These are phyloP conservation scores for Teratosphaeria destructans DNA, from an alignment of 2,329 filamentous ascomycete species.

Conservation along the genomic window DNA sequence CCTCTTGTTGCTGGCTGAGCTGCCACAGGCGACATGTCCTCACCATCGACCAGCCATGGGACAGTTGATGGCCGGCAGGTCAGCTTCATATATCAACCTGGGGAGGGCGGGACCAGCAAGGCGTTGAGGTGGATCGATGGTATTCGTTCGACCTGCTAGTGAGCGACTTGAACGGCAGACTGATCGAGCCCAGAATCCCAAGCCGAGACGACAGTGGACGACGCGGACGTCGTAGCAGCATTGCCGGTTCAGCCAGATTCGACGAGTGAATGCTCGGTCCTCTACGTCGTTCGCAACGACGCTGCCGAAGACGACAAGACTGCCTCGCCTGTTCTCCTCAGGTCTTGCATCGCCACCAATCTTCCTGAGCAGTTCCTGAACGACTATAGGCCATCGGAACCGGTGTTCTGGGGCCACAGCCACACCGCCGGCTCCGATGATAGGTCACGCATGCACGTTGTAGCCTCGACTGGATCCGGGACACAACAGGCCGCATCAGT, in stretches of 20 bases:
- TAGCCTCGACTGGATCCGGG: conserved; percentile 37
- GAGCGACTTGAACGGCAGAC: background rate
- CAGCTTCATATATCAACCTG: conserved; percentile 16
- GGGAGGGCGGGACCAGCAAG: conserved; percentile 8
- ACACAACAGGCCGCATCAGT: conserved; percentile 31
- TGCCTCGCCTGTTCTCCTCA: conserved; percentile 12
- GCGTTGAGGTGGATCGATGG: conserved; percentile 15
- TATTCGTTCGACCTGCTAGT: background rate
- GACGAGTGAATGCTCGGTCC: conserved; percentile 11
- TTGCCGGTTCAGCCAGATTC: conserved; percentile 11
- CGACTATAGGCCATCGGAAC: conserved; percentile 10
- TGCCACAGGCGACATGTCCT: background rate
- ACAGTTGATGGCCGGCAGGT: conserved; percentile 17
- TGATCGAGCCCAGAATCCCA: background rate
- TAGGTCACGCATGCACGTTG: conserved; percentile 26
- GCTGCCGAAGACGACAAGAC: conserved; percentile 7
- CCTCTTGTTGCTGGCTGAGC: background rate
- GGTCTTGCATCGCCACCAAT: conserved; percentile 12
- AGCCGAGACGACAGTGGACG: background rate
- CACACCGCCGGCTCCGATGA: conserved; percentile 3
- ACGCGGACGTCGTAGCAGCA: conserved; percentile 15
- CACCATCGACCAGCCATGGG: conserved; percentile 2
- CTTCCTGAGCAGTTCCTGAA: conserved; percentile 16
- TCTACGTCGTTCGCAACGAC: conserved; percentile 15
- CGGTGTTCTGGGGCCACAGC: conserved; percentile 12